phyloP scores from a whole-genome alignment of 768 basidiomycete genomes.

The Tricholoma sp. region DNA sequence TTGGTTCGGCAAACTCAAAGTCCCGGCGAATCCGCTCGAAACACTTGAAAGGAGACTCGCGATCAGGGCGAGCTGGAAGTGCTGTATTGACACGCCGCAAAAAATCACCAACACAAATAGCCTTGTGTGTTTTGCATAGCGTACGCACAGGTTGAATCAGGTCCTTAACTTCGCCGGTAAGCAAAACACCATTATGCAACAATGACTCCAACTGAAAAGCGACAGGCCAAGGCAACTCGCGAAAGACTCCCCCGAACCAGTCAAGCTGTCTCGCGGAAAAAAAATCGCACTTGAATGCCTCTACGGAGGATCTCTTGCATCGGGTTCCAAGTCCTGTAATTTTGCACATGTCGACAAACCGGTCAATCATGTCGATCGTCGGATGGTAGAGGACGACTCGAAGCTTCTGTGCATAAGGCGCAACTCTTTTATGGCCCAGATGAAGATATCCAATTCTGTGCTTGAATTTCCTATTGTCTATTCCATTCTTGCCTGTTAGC shows the following conservation, averaged over 20 bases:
- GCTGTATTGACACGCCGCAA: conserved; percentile 50
- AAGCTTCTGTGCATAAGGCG: conserved; percentile 69
- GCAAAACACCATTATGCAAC: conserved; percentile 58
- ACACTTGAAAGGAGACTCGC: conserved; percentile 38
- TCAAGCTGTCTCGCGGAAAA: conserved; percentile 46
- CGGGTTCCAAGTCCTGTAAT: conserved; percentile 35
- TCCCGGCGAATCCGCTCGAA: conserved; percentile 31
- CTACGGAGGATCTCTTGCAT: conserved; percentile 36
- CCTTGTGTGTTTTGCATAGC: conserved; percentile 29
- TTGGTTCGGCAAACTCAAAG: conserved; percentile 18
- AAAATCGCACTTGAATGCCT: conserved; percentile 44
- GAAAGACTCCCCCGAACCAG: conserved; percentile 38
- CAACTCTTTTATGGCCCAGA: conserved; percentile 49
- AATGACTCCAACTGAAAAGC: conserved; percentile 76
- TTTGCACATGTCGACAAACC: conserved; percentile 51
- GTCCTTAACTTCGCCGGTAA: conserved; percentile 49
- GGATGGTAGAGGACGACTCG: conserved; percentile 55
- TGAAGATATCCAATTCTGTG: conserved; percentile 56
- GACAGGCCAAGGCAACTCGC: conserved; percentile 53
- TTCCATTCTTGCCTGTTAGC: conserved; percentile 32
- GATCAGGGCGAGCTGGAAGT: conserved; percentile 36
- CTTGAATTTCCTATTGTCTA: conserved; percentile 43
- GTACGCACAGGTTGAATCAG: conserved; percentile 41
- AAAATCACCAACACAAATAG: conserved; percentile 35
- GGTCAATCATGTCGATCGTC: conserved; percentile 37